Evolutionary conservation across 2,329 filamentous ascomycete species (phyloP).

Genomic region (Rhynchosporium secalis): DNA sequence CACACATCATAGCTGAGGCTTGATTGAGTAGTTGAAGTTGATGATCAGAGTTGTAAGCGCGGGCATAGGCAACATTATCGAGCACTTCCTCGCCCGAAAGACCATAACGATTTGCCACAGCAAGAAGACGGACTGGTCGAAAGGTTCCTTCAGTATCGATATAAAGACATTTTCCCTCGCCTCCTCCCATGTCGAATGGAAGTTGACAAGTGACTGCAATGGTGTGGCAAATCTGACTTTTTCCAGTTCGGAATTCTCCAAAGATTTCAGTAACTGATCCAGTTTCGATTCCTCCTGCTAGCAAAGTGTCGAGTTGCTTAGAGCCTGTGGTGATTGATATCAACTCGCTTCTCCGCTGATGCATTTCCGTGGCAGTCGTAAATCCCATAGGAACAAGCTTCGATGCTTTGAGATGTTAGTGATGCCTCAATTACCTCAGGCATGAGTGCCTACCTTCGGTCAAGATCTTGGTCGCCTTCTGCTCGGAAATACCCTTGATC

Average conservation of each 20-base stretch:
- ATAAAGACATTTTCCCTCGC: conserved; percentile 96
- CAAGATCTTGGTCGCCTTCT: conserved; percentile 90
- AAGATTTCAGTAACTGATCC: conserved; percentile 98
- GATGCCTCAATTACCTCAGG: background rate
- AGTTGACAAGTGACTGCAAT: conserved; percentile 97
- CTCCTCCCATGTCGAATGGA: conserved; percentile 98
- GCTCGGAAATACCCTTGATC: conserved; percentile 97
- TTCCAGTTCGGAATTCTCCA: conserved; percentile 95
- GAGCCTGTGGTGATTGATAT: conserved; percentile 98
- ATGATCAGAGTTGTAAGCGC: conserved; percentile 98
- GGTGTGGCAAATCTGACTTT: conserved; percentile 98
- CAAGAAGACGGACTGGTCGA: conserved; percentile 83
- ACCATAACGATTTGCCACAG: conserved; percentile 91
- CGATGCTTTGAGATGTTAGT: conserved; percentile 59
- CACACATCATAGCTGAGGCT: conserved; percentile 98
- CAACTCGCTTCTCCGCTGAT: conserved; percentile 90
- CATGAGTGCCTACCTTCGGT: conserved; percentile 65
- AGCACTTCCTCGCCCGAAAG: conserved; percentile 95
- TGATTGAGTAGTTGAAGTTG: conserved; percentile 94
- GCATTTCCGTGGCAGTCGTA: conserved; percentile 98
- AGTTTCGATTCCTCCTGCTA: conserved; percentile 93
- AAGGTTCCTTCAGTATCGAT: conserved; percentile 99
- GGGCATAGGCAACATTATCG: conserved; percentile 96
- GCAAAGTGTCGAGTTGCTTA: conserved; percentile 91
- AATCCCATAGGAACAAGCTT: conserved; percentile 99